phyloP scores from a whole-genome alignment of 73 alveolate species.

The Effrenium voratum region DNA sequence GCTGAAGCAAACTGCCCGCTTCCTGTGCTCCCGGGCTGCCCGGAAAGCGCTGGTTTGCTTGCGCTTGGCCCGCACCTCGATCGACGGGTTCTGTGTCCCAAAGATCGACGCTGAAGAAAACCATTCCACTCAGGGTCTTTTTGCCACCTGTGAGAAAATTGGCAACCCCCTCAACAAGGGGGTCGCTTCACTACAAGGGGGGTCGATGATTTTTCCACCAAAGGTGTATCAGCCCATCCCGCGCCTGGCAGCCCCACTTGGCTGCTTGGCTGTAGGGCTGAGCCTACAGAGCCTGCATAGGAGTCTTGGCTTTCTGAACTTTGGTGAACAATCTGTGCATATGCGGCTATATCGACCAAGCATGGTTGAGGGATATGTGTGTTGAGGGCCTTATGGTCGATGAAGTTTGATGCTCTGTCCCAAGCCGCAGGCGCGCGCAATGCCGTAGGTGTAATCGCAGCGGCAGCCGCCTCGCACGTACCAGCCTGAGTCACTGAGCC shows the following conservation, averaged over 20 bases:
- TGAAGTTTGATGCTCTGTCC: too few species aligned
- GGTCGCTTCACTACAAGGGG: too few species aligned
- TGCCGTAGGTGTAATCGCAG: constrained; percentile 87
- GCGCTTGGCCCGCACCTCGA: constrained; percentile 61
- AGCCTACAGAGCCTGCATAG: too few species aligned
- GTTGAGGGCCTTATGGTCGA: too few species aligned
- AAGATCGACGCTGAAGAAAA: background rate
- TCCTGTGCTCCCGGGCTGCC: background rate
- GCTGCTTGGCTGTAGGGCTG: too few species aligned
- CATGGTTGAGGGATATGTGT: too few species aligned
- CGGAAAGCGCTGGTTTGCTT: constrained; percentile 64
- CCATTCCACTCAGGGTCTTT: background rate
- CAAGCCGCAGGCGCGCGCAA: constrained; percentile 49
- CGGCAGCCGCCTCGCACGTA: constrained; percentile 90
- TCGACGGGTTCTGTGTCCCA: background rate
- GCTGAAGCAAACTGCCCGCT: background rate
- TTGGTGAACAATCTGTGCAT: too few species aligned
- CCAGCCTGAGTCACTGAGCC: constrained; percentile 20
- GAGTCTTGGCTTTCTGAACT: too few species aligned
- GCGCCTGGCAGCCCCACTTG: too few species aligned
- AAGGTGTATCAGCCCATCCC: too few species aligned
- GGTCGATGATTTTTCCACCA: too few species aligned
- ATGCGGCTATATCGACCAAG: too few species aligned
- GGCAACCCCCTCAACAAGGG: background rate
- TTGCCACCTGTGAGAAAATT: background rate